A percentile compares a stretch with the other conserved stretches of the same genome.
These are phyloP conservation scores for Phytophthora foliorum DNA, from an alignment of 352 stramenopile species.

Conservation along the genomic window DNA sequence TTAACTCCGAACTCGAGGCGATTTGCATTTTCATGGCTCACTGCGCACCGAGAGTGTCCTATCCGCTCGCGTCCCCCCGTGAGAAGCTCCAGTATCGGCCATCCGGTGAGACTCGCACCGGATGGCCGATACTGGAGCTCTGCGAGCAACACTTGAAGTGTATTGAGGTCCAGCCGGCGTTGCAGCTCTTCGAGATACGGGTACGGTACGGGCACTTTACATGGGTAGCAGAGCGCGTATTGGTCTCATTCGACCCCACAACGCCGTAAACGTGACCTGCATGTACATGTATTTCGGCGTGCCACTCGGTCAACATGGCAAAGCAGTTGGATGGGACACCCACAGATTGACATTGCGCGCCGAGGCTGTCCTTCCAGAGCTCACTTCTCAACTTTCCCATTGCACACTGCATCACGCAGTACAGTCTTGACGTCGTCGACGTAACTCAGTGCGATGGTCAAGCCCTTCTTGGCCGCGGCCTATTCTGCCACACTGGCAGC, in stretches of 20 bases:
- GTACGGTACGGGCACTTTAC: conserved; percentile 11
- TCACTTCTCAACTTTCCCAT: conserved; percentile 33
- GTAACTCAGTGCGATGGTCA: conserved; percentile 19
- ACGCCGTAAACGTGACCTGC: conserved; percentile 19
- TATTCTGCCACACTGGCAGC: conserved; percentile 6
- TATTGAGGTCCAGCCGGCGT: background rate
- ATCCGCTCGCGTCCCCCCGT: conserved; percentile 7
- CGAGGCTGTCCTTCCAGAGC: conserved; percentile 6
- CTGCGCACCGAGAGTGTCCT: conserved; percentile 6
- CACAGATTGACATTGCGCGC: conserved; percentile 12
- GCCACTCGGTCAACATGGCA: conserved; percentile 3
- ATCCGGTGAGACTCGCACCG: too few relatives aligned
- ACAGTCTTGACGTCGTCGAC: conserved; percentile 8
- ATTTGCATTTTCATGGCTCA: conserved; percentile 20
- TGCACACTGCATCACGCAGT: conserved; percentile 28
- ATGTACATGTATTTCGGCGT: conserved; percentile 13
- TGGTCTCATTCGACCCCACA: conserved; percentile 19
- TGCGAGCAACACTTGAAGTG: conserved; percentile 2
- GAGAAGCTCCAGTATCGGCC: background rate
- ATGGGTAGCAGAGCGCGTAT: conserved; percentile 6
- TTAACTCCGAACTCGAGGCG: background rate
- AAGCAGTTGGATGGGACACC: conserved; percentile 23
- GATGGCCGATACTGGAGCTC: too few relatives aligned
- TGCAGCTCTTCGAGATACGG: conserved; percentile 17
- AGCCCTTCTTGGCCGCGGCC: conserved; percentile 18